Base-by-base conservation (phyloP, 192 early-diverging fungal species). In the Linnemannia schmuckeri region DNA sequence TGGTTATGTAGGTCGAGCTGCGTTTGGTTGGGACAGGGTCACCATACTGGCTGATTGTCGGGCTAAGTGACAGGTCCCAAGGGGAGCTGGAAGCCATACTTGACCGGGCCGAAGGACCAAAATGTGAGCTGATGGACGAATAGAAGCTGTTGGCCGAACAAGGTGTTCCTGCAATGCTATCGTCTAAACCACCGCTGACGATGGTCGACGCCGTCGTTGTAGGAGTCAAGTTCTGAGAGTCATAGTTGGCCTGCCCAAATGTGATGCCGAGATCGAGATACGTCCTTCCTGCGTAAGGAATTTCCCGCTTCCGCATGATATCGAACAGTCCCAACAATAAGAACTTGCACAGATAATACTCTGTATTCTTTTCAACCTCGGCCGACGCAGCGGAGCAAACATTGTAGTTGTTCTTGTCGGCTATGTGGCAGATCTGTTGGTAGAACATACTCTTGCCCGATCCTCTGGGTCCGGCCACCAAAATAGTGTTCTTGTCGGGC, bases 371-470 rank as follows among this genome's bases (percentile, higher is more conserved):
- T 47, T 91, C 91, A 3, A 91, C 91, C 80, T 90, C 89, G 18
- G 88, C 85, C 5, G 88, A 79, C 12, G 74, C 80, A 41, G 73
- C 79, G n/a, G 77, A 84, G 72, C 89, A 92, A n/a, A 77, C 71
- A 6, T 78, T 37, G 20, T 88, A 81, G 12, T 75, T 76, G 44
- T 84, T 55, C 1, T 74, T 74, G 42, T 73, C 66, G 2, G 89
- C 83, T n/a, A 77, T 73, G 46, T 81, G 81, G 22, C 85, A 87
- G 15, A 91, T 78, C 4, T 84, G 81, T 24, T 88, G 87, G 63
- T 89, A 90, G 66, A 91, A 91, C 42, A 87, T 84, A 57, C 89
- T 88, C 55, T 91, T 91, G 18, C 91, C 91, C 17, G 81, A 87
- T 41, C 91, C 91, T 24, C 88, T 77, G 5, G 89, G 76, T 0